These are phyloP conservation scores for Ormosia semicastrata DNA, from an alignment of 306 rosid species.

Conservation along the genomic window DNA sequence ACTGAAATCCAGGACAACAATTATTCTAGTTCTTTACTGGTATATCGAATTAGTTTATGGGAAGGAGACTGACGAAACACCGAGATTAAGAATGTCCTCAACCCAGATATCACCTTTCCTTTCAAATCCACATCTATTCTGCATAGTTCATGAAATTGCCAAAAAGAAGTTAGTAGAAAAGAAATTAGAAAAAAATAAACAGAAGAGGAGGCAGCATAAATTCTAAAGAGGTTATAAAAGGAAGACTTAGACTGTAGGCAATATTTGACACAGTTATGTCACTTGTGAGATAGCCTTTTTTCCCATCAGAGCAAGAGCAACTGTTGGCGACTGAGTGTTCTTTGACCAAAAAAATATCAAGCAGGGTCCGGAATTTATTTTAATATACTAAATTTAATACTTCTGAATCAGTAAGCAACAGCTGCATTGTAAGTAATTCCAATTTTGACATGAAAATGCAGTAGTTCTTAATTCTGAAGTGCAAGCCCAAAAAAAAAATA, in stretches of 20 bases:
- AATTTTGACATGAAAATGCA: neutral
- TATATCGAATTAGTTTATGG: slow-evolving; percentile 16
- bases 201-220: neutral
- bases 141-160: slow-evolving; percentile 36
- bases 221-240: neutral
- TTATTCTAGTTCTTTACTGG: neutral
- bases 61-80: slow-evolving; percentile 77
- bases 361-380: neutral
- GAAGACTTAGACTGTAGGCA: neutral
- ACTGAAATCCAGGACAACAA: slow-evolving; percentile 10
- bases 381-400: neutral
- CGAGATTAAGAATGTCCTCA: slow-evolving; percentile 87
- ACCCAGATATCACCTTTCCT: slow-evolving; percentile 95
- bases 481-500: no score
- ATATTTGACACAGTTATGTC: neutral
- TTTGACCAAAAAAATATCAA: neutral
- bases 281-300: neutral
- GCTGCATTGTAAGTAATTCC: neutral
- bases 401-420: neutral
- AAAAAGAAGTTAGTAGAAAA: slow-evolving; percentile 10
- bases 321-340: neutral
- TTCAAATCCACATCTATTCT: slow-evolving; percentile 97
- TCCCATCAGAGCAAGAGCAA: neutral
- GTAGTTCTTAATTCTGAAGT: neutral
- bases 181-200: neutral